These are phyloP conservation scores for Gossypium herbaceum DNA, from an alignment of 345 rosid species.

Conservation along the genomic window DNA sequence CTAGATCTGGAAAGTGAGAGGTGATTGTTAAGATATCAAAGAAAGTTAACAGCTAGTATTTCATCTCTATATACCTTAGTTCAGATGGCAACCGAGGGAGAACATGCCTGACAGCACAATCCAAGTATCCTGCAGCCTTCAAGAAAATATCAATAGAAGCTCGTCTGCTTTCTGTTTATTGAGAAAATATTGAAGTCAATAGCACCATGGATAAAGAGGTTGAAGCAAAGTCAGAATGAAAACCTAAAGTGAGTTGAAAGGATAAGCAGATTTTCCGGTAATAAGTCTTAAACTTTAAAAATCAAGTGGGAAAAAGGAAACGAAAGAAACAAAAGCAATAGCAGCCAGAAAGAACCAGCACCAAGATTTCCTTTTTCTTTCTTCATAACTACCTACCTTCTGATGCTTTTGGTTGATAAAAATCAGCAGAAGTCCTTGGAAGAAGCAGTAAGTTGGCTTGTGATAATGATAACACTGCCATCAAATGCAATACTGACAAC, in stretches of 20 bases:
- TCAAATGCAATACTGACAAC: conserved; percentile 90
- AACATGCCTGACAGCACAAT: conserved; percentile 83
- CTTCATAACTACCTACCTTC: conserved; percentile 57
- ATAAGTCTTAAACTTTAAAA: background rate
- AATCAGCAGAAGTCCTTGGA: conserved; percentile 77
- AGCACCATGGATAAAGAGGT: background rate
- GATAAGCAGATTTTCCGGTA: background rate
- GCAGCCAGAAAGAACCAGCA: conserved; percentile 5
- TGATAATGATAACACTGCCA: conserved; percentile 88
- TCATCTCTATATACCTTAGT: conserved; percentile 49
- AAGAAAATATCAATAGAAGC: conserved; percentile 83
- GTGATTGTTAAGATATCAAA: conserved; percentile 6
- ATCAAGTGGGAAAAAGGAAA: background rate
- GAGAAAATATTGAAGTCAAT: conserved; percentile 14
- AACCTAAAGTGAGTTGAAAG: background rate
- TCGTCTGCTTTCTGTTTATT: conserved; percentile 67
- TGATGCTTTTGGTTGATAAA: conserved; percentile 78
- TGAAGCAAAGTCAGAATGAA: background rate
- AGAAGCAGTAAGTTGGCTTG: conserved; percentile 88
- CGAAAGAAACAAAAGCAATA: background rate
- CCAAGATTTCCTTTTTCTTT: background rate
- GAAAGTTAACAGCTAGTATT: conserved; percentile 5
- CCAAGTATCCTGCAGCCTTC: conserved; percentile 96
- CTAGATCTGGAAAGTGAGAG: background rate
- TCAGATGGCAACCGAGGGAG: conserved; percentile 78